Evolutionary conservation across 2,329 filamentous ascomycete species (phyloP), one percentile per base, ranked within the genome.

Genomic region (Elsinoe arachidis): DNA sequence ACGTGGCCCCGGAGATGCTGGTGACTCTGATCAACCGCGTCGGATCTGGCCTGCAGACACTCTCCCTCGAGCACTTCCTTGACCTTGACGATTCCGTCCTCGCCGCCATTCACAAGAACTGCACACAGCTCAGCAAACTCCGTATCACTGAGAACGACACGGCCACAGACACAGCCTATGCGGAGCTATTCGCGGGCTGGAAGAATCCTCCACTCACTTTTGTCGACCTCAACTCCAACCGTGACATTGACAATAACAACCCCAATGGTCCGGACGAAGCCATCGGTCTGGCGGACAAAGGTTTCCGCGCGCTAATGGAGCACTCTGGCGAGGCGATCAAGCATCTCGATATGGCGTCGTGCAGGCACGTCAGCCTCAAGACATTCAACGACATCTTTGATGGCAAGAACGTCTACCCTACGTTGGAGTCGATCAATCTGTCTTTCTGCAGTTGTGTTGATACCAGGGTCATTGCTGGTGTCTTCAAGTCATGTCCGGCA

Each of bases 221-320:
- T 62, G 71, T 90, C 56, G 90, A 96, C 68, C 71, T 97, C 14
- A 84, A 87, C 64, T 84, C 85, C 61, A 90, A 85, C 59, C 87
- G 91, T 15, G 82, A 90, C 64, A 69, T 95, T 34, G 88, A 96
- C 67, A 82, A 88, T 59, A 74, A 76, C 51, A 80, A 81, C 23
- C 86, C 89, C 0, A 80, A 84, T 19, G 81, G 84, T 47, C 79
- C 81, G 0, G 74, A 83, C 57, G 77, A 80, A 21, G 65, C 80
- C 6, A 73, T 92, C 44, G 92, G 91, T 1, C 78, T 96, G 33
- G 89, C 86, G 55, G 86, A 84, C 0, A 72, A 80, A 5, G 90
- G 87, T 0, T 92, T 97, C 73, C 76, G 79, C 62, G 88, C 89
- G 0, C 73, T 96, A 43, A 96, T 96, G 88, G 73, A 76, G 0